Conservation (phyloP, 2,329 filamentous ascomycete species). For the Trichoderma simmonsii region DNA sequence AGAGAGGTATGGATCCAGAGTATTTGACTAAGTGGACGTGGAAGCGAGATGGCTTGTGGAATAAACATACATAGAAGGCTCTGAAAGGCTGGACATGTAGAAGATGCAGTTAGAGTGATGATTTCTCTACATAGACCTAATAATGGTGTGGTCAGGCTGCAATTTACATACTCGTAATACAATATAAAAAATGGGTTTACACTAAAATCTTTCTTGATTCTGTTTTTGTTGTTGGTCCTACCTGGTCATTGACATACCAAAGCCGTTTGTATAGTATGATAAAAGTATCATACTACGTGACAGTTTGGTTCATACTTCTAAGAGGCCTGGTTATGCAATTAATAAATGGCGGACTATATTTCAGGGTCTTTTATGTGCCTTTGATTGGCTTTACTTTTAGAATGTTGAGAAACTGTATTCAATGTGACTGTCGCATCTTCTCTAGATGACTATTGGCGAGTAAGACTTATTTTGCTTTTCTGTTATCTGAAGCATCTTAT, state of each 20-base stretch:
- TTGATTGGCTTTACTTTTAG: no score
- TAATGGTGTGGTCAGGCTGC: neutral
- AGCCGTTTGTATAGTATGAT: no score
- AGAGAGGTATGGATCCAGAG: slow-evolving; percentile 67
- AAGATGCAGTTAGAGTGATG: neutral
- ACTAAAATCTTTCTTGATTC: neutral
- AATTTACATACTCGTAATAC: neutral
- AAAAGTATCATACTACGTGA: no score
- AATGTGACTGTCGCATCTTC: no score
- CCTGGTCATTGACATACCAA: neutral
- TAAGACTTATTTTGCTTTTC: no score
- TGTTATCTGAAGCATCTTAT: no score
- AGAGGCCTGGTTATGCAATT: no score
- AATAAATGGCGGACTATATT: no score
- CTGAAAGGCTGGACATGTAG: neutral
- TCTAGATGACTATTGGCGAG: no score
- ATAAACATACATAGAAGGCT: slow-evolving; percentile 8
- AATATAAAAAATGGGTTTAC: neutral
- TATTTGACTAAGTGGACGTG: slow-evolving; percentile 65
- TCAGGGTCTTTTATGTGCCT: no score
- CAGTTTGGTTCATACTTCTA: no score
- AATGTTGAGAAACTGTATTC: no score
- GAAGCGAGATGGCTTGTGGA: slow-evolving; percentile 47
- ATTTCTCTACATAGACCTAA: neutral
- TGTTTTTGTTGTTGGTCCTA: neutral